A percentile compares a stretch with the other conserved stretches of the same genome.
Evolutionary conservation across 1,139 yeast species (phyloP).

Genomic region (Waltiozyma sp.): DNA sequence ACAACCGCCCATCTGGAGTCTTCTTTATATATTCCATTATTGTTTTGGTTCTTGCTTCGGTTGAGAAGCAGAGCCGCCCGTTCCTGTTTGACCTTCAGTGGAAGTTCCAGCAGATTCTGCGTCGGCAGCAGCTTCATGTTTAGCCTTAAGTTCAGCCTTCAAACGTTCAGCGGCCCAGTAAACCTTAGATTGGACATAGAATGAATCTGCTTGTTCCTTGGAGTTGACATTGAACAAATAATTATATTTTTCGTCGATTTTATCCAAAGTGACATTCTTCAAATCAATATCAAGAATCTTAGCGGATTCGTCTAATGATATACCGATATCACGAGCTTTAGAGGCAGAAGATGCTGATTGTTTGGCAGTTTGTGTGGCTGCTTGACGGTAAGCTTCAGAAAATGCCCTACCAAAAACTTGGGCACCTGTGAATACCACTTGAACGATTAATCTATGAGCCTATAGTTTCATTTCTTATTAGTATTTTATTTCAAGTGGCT

Average conservation of each 20-base stretch:
- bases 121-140: conserved; percentile 11
- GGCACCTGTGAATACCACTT: conserved; percentile 89
- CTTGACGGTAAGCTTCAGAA: conserved; percentile 94
- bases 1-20: not conserved
- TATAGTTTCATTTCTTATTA: conserved; percentile 1
- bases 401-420: conserved; percentile 93
- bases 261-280: conserved; percentile 43
- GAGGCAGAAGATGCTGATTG: conserved; percentile 47
- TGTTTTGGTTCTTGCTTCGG: conserved; percentile 1
- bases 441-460: conserved; percentile 90
- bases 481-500: not conserved
- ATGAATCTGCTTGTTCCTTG: conserved; percentile 89
- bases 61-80: not conserved
- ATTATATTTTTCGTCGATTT: conserved; percentile 64
- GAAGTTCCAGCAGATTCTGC: conserved; percentile 1
- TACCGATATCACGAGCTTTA: conserved; percentile 53
- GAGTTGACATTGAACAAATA: conserved; percentile 82
- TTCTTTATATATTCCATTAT: not conserved
- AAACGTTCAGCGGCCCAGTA: conserved; percentile 48
- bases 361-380: conserved; percentile 77
- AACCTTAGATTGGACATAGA: conserved; percentile 85
- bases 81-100: not conserved
- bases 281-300: conserved; percentile 72
- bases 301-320: conserved; percentile 80
- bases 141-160: conserved; percentile 16